phyloP scores from a whole-genome alignment of 306 rosid species.

The Lathyrus tuberosus region DNA sequence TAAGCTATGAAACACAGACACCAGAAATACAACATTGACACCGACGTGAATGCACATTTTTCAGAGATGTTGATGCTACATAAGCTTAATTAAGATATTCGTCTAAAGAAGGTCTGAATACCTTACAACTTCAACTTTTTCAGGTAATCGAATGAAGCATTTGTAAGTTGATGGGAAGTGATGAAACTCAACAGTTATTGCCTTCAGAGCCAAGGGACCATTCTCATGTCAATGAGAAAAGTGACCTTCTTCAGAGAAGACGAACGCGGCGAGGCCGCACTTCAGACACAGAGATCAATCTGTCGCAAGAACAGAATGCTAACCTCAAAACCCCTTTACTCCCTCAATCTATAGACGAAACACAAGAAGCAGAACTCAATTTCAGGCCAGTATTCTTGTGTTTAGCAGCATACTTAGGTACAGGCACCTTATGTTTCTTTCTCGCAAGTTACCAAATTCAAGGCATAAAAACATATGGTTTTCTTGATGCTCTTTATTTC shows the following conservation, averaged over 20 bases:
- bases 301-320: conserved; percentile 37
- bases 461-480: conserved; percentile 62
- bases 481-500: conserved; percentile 77
- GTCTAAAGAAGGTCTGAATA: too few species aligned
- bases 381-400: conserved; percentile 50
- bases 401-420: conserved; percentile 60
- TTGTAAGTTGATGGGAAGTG: conserved; percentile 53
- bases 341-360: conserved; percentile 6
- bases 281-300: conserved; percentile 36
- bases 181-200: conserved; percentile 57
- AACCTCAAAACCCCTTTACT: conserved; percentile 23
- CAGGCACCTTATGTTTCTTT: conserved; percentile 73
- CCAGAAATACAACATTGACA: too few species aligned
- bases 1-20: too few species aligned
- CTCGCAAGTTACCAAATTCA: conserved; percentile 56
- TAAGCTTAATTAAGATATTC: too few species aligned
- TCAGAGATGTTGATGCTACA: too few species aligned
- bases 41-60: too few species aligned
- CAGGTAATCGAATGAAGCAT: conserved; percentile 36
- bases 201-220: conserved; percentile 50
- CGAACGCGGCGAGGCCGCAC: conserved; percentile 19
- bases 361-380: conserved; percentile 47
- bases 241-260: conserved; percentile 57
- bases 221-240: conserved; percentile 47
- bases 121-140: conserved; percentile 1